A percentile compares a stretch with the other conserved stretches of the same genome.
phyloP scores from a whole-genome alignment of 495 filamentous ascomycete species.

The Clavariopsis aquatica region DNA sequence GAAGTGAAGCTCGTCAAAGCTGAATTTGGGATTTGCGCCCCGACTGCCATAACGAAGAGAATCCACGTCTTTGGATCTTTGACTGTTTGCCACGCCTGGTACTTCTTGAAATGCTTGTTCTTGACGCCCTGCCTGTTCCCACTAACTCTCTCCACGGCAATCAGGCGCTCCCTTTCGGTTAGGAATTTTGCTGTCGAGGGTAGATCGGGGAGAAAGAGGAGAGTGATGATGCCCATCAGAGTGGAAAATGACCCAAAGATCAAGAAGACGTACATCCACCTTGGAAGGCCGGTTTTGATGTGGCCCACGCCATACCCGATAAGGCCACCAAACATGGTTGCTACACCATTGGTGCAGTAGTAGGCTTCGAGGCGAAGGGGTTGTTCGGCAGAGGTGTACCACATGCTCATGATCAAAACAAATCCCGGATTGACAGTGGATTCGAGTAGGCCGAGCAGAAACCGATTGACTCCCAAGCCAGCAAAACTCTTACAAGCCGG shows the following conservation, averaged over 20 bases:
- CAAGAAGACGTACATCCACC: constrained; percentile 55
- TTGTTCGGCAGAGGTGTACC: constrained; percentile 58
- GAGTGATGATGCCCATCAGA: constrained; percentile 43
- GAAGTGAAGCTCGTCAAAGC: constrained; percentile 37
- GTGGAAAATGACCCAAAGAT: constrained; percentile 51
- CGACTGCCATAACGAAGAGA: constrained; percentile 43
- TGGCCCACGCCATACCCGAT: constrained; percentile 57
- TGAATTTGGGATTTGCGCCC: constrained; percentile 40
- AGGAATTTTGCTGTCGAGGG: constrained; percentile 52
- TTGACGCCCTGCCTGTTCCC: constrained; percentile 52
- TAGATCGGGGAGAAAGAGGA: constrained; percentile 50
- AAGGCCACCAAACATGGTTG: constrained; percentile 54
- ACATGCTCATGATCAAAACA: constrained; percentile 59
- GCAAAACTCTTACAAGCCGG: constrained; percentile 51
- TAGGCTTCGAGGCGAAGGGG: constrained; percentile 57
- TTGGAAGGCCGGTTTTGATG: constrained; percentile 47
- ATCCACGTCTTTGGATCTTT: constrained; percentile 55
- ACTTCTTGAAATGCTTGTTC: constrained; percentile 52
- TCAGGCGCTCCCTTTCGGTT: constrained; percentile 45
- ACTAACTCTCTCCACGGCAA: constrained; percentile 52
- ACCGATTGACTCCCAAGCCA: constrained; percentile 40
- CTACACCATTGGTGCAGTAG: constrained; percentile 60
- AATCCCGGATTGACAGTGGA: constrained; percentile 55
- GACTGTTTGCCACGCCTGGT: constrained; percentile 52
- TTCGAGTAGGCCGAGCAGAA: constrained; percentile 40